A percentile compares a stretch with the other conserved stretches of the same genome.
Evolutionary conservation across 768 basidiomycete genomes (phyloP).

Genomic region (Amyloporia xantha): DNA sequence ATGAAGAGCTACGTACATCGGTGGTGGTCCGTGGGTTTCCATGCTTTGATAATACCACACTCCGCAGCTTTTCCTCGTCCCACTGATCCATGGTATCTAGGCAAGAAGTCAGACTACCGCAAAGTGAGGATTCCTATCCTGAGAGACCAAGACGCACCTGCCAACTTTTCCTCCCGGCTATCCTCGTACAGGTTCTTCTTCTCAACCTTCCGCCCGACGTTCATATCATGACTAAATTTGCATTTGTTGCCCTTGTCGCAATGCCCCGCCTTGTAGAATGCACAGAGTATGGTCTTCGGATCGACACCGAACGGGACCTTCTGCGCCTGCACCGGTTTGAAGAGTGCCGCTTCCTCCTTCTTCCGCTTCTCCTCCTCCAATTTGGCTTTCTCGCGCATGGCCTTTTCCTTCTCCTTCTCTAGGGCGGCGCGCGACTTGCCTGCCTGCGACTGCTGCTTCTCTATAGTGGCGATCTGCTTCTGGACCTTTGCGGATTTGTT

Average conservation of each 20-base stretch:
- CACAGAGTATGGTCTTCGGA: constrained; percentile 91
- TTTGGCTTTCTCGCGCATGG: constrained; percentile 66
- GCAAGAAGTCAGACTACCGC: not conserved
- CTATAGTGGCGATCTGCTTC: constrained; percentile 72
- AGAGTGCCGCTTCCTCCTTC: constrained; percentile 79
- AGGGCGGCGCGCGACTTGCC: constrained; percentile 78
- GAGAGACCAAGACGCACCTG: constrained; percentile 39
- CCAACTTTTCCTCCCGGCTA: constrained; percentile 69
- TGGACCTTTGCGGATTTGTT: constrained; percentile 93
- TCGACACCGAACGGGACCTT: constrained; percentile 94
- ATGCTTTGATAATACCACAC: constrained; percentile 80
- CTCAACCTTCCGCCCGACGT: constrained; percentile 86
- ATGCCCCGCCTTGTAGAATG: constrained; percentile 83
- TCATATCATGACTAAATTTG: constrained; percentile 93
- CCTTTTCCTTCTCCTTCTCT: constrained; percentile 85
- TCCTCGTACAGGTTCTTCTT: constrained; percentile 96
- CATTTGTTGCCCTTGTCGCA: constrained; percentile 96
- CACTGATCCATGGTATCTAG: constrained; percentile 97
- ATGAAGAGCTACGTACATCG: constrained; percentile 48
- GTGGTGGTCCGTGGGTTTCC: constrained; percentile 91
- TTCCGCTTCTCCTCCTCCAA: constrained; percentile 74
- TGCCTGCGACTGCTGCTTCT: constrained; percentile 63
- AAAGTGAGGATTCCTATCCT: not conserved
- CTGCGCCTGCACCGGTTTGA: constrained; percentile 75
- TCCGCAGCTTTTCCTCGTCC: constrained; percentile 90